These are phyloP conservation scores for Tylopilus felleus DNA, from an alignment of 768 basidiomycete species.

Conservation along the genomic window DNA sequence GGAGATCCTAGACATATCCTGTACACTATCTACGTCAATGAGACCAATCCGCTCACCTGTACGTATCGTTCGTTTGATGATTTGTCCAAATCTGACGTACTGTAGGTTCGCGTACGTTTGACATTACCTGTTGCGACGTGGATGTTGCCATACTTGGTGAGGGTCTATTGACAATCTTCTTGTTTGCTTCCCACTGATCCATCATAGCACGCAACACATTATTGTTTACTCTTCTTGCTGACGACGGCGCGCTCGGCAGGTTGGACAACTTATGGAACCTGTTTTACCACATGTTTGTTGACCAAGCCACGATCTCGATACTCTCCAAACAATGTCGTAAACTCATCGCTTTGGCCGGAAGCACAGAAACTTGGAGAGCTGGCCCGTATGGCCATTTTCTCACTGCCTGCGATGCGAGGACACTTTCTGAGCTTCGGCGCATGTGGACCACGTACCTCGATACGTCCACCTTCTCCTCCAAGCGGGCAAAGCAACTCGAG, in stretches of 20 bases:
- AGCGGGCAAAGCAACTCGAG: conserved; percentile 9
- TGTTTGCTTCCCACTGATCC: background rate
- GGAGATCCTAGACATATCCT: conserved; percentile 53
- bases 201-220: conserved; percentile 25
- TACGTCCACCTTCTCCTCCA: background rate
- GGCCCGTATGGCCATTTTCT: conserved; percentile 28
- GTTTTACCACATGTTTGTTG: conserved; percentile 26
- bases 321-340: conserved; percentile 25
- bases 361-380: conserved; percentile 15
- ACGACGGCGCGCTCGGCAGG: conserved; percentile 11
- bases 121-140: conserved; percentile 31
- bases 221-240: conserved; percentile 26
- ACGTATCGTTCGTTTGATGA: background rate
- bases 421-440: conserved; percentile 19
- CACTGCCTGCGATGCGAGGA: conserved; percentile 16
- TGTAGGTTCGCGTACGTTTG: conserved; percentile 16
- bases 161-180: background rate
- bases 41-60: conserved; percentile 3
- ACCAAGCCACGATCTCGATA: conserved; percentile 15
- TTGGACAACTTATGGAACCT: conserved; percentile 23
- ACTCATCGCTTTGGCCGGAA: conserved; percentile 21
- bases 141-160: conserved; percentile 27
- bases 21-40: conserved; percentile 39
- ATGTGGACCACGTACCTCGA: conserved; percentile 23
- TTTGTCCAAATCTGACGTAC: background rate